phyloP scores from a whole-genome alignment of 176 grass and related monocot genomes.

The Panicum miliaceum region DNA sequence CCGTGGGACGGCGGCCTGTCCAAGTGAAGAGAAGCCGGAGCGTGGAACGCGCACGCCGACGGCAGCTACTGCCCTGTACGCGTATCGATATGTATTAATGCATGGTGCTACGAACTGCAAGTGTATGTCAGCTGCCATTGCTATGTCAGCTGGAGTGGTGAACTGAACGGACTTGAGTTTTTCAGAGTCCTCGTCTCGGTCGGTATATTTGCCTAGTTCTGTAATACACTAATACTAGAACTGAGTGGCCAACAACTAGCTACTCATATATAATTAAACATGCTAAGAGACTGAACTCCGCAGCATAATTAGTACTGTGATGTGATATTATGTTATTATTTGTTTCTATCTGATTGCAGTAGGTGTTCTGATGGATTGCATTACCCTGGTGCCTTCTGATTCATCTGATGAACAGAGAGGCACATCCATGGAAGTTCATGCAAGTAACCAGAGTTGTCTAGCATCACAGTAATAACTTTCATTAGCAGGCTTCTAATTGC shows the following conservation, averaged over 20 bases:
- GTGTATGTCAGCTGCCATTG: neutral
- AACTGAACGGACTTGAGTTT: slow-evolving; percentile 57
- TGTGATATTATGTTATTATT: neutral
- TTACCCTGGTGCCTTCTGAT: neutral
- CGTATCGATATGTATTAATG: neutral
- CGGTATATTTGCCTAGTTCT: slow-evolving; percentile 28
- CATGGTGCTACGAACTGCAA: neutral
- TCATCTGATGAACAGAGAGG: neutral
- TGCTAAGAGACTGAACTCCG: slow-evolving; percentile 33
- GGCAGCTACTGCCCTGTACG: neutral
- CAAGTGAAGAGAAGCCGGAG: slow-evolving; percentile 43
- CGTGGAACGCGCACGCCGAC: neutral
- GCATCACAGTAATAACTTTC: neutral
- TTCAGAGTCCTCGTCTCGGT: slow-evolving; percentile 56
- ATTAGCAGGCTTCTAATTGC: neutral
- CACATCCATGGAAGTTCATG: neutral
- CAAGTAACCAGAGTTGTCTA: neutral
- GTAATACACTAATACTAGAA: slow-evolving; percentile 4
- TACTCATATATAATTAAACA: neutral
- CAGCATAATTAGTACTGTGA: slow-evolving; percentile 4
- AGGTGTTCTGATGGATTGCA: neutral
- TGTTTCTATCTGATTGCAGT: neutral
- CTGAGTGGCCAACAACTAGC: slow-evolving; percentile 12
- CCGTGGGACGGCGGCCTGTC: slow-evolving; percentile 57
- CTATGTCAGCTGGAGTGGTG: slow-evolving; percentile 29